Evolutionary conservation across 2,329 filamentous ascomycete species (phyloP), one percentile per base, ranked within the genome.

Genomic region (Lithohypha guttulata): DNA sequence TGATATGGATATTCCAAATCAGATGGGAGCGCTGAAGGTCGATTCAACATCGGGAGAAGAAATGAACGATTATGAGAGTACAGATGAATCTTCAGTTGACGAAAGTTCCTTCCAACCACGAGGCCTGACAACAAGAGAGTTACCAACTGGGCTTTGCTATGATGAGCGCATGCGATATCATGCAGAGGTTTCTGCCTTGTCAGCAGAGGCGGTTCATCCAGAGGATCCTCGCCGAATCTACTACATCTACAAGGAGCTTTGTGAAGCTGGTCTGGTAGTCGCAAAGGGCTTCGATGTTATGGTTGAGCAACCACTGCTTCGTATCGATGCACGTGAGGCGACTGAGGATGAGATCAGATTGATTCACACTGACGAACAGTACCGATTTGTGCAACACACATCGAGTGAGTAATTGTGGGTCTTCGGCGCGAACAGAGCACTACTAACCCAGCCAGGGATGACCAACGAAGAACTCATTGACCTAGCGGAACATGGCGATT

Each of bases 91-190:
- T 29, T 65, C 61, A 7, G 60, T 63, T 42, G 62, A 59, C 55
- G 59, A 60, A 28, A 55, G 61, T n/a, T 57, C 60, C 4, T 56
- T 57, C 20, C 38, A 46, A 6, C 55, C 61, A 62, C 41, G 65
- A 61, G 61, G 61, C 7, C 54, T 68, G n/a, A 59, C 63, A 1
- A 45, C 60, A 18, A 56, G 61, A 2, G 60, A 75, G 18, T 65
- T 84, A 1, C 75, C 80, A 0, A 87, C 82, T 0, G 84, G 84
- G 3, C 77, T 81, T 45, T 89, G 84, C 49, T 98, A 96, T 57
- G 91, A 98, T 63, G 79, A 84, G 42, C 77, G 89, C 21, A 98
- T 98, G 91, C 85, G 91, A 44, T 81, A 93, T 44, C 91, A 98
- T 58, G 83, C 86, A 39, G 93, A 95, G 56, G 78, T 84, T 11